Percentiles rank a stretch among this genome's conserved stretches.
Conservation (phyloP, 2,329 filamentous ascomycete species). For the Aspergillaceae sp. region DNA sequence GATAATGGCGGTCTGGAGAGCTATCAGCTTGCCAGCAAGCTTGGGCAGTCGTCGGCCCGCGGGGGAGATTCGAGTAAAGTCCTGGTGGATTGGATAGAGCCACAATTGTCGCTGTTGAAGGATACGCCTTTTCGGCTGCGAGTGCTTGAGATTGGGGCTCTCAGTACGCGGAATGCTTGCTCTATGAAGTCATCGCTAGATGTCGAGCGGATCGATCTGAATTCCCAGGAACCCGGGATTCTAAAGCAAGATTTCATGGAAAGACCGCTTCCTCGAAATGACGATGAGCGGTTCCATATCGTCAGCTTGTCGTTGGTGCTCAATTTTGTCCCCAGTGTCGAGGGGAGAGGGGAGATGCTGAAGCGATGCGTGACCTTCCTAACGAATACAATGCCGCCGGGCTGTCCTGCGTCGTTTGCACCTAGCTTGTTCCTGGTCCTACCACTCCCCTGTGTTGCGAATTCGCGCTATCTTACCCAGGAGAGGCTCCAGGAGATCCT, state of each 20-base stretch:
- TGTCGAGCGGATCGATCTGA: constrained; percentile 78
- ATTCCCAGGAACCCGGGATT: constrained; percentile 72
- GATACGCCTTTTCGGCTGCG: constrained; percentile 36
- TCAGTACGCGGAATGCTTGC: constrained; percentile 78
- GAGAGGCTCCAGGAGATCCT: constrained; percentile 63
- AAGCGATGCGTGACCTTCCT: constrained; percentile 65
- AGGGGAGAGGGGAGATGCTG: constrained; percentile 75
- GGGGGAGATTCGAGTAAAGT: constrained; percentile 57
- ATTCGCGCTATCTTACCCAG: constrained; percentile 83
- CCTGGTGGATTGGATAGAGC: constrained; percentile 50
- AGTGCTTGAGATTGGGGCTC: constrained; percentile 81
- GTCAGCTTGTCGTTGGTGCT: constrained; percentile 87
- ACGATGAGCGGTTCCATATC: constrained; percentile 68
- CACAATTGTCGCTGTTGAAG: constrained; percentile 18
- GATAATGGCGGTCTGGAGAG: constrained; percentile 50
- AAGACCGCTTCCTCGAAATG: constrained; percentile 56
- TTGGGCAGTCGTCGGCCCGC: constrained; percentile 51
- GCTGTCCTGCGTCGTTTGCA: constrained; percentile 20
- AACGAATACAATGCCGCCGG: constrained; percentile 19
- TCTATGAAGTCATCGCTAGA: constrained; percentile 63
- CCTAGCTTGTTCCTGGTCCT: constrained; percentile 75
- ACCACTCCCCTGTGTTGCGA: constrained; percentile 76
- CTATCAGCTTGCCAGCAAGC: constrained; percentile 56
- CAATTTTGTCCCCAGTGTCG: constrained; percentile 81
- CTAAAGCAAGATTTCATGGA: constrained; percentile 90